Conservation (phyloP, 805 yeast genomes). For the Candida arabinofermentans region DNA sequence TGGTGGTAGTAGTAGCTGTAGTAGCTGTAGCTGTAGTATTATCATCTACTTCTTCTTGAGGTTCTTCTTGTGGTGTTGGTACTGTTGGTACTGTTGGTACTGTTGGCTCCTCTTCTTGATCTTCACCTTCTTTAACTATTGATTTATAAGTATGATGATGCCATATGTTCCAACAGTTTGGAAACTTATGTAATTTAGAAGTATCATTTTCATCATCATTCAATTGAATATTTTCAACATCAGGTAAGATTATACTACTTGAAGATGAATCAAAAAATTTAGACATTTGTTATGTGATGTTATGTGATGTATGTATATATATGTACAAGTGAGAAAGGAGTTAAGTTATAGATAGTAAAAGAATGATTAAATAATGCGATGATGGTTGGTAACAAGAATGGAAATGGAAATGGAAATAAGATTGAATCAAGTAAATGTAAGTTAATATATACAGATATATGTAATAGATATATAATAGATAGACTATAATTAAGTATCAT, state of each 20-base stretch:
- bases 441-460: too few relatives aligned
- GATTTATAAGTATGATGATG: constrained; percentile 14
- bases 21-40: neutral
- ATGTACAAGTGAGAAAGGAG: neutral
- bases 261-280: constrained; percentile 12
- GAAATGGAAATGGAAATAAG: neutral
- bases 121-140: constrained; percentile 1
- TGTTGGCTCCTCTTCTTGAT: constrained; percentile 2
- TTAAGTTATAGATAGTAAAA: too few relatives aligned
- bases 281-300: too few relatives aligned
- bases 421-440: too few relatives aligned
- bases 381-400: neutral
- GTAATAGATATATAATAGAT: too few relatives aligned
- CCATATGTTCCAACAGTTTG: constrained; percentile 18
- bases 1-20: neutral
- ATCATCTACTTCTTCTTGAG: neutral
- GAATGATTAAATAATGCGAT: neutral
- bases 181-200: constrained; percentile 8
- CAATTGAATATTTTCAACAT: too few relatives aligned
- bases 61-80: neutral
- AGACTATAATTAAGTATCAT: too few relatives aligned
- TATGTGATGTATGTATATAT: neutral
- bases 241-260: neutral
- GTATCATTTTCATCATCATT: neutral
- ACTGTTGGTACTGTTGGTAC: neutral